Percentiles rank a stretch among this genome's conserved stretches.
Conservation (phyloP, 371 early-diverging fungal species). For the Capillidium heterosporum region DNA sequence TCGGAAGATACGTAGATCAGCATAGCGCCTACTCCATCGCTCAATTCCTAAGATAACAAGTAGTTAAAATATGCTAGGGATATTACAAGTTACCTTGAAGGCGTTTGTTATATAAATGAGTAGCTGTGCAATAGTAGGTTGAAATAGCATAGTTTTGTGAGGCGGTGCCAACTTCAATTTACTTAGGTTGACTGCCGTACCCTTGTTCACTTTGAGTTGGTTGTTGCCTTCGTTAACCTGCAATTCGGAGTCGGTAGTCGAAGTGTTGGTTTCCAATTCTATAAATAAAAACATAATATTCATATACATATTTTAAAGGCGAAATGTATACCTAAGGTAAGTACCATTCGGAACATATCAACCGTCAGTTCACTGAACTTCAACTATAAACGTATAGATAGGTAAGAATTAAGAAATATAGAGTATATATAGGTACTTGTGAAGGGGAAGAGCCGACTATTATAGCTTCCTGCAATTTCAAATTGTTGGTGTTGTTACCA, state of each 20-base stretch:
- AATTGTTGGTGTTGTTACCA: too few species aligned
- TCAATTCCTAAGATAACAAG: slow-evolving; percentile 29
- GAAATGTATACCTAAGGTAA: slow-evolving; percentile 41
- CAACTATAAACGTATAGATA: slow-evolving; percentile 33
- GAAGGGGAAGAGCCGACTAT: slow-evolving; percentile 75
- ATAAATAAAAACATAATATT: too few species aligned
- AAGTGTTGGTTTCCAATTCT: too few species aligned
- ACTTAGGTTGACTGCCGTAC: neutral
- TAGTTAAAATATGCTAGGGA: neutral
- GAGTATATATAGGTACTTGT: slow-evolving; percentile 38
- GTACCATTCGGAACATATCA: slow-evolving; percentile 90
- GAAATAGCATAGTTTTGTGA: slow-evolving; percentile 80
- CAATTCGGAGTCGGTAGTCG: too few species aligned
- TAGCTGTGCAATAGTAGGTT: slow-evolving; percentile 72
- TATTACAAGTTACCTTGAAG: slow-evolving; percentile 38
- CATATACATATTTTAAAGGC: too few species aligned
- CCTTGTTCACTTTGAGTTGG: too few species aligned
- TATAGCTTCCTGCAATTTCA: slow-evolving; percentile 74
- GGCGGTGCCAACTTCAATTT: slow-evolving; percentile 12
- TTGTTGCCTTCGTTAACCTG: too few species aligned
- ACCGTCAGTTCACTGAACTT: slow-evolving; percentile 89
- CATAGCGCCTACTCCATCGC: slow-evolving; percentile 59
- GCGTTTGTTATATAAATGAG: slow-evolving; percentile 75
- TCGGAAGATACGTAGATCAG: slow-evolving; percentile 83
- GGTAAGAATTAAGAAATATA: too few species aligned